These are phyloP conservation scores for Aspergillus quadrilineatus DNA, from an alignment of 2,329 filamentous ascomycete species.

Conservation along the genomic window DNA sequence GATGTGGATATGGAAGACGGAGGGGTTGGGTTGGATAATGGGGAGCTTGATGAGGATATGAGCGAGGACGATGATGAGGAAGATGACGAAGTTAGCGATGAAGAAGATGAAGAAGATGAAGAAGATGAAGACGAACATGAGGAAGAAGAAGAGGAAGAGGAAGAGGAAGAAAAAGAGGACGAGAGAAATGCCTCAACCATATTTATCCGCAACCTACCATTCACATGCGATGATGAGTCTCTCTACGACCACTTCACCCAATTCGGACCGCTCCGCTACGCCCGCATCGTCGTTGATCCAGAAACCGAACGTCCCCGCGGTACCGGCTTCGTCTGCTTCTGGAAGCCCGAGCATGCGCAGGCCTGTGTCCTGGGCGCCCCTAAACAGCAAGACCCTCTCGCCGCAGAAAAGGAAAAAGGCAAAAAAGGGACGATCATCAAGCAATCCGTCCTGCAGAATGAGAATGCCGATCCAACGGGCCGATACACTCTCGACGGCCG, in stretches of 20 bases:
- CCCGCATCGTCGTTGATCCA: constrained; percentile 83
- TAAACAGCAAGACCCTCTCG: constrained; percentile 45
- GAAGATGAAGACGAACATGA: constrained; percentile 36
- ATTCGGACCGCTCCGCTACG: constrained; percentile 88
- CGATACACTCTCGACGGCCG: constrained; percentile 89
- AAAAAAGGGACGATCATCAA: constrained; percentile 55
- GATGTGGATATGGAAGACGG: constrained; percentile 58
- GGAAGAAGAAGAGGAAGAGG: constrained; percentile 40
- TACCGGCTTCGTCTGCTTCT: constrained; percentile 94
- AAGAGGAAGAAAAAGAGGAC: constrained; percentile 49
- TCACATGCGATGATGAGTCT: constrained; percentile 77
- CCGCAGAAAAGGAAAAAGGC: constrained; percentile 40
- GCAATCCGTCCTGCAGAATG: constrained; percentile 84
- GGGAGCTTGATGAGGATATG: constrained; percentile 50
- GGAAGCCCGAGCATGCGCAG: constrained; percentile 70
- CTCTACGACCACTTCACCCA: constrained; percentile 82
- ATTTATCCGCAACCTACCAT: constrained; percentile 93
- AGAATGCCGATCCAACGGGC: constrained; percentile 75
- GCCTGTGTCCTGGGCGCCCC: constrained; percentile 75
- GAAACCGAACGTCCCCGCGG: constrained; percentile 83
- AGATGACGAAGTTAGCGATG: constrained; percentile 39
- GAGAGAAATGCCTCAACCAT: constrained; percentile 69
- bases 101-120: constrained; percentile 33
- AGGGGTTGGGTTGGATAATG: constrained; percentile 4
- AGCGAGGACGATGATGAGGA: constrained; percentile 36